These are phyloP conservation scores for Leccinum barrowsii DNA, from an alignment of 768 basidiomycete species.

Conservation along the genomic window DNA sequence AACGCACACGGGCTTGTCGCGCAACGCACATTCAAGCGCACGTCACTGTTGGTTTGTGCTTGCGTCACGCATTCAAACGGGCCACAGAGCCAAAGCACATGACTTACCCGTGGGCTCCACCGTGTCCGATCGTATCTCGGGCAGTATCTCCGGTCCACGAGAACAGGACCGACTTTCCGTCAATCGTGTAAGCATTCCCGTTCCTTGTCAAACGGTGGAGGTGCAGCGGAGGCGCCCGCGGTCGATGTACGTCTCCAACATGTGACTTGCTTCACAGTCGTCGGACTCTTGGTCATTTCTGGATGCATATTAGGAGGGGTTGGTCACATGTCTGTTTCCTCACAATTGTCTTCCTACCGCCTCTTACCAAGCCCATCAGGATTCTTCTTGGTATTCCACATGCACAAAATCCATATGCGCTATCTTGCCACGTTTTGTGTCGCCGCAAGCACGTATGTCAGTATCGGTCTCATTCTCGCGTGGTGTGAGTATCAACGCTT, in stretches of 20 bases:
- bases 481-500: too few species aligned
- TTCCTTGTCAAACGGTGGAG: neutral
- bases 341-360: too few species aligned
- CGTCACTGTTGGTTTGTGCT: neutral
- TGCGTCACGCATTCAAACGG: constrained; percentile 1
- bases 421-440: too few species aligned
- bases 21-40: neutral
- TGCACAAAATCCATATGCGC: too few species aligned
- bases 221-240: neutral
- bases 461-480: too few species aligned
- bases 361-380: too few species aligned
- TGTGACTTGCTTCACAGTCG: neutral
- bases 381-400: too few species aligned
- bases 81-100: neutral
- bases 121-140: constrained; percentile 7
- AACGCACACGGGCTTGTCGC: neutral
- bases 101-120: neutral
- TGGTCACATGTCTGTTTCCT: too few species aligned
- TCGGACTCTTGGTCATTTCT: too few species aligned
- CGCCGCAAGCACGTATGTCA: too few species aligned
- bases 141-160: constrained; percentile 1
- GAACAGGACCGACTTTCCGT: neutral
- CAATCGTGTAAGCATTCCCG: neutral
- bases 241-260: neutral
- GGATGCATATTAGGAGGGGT: too few species aligned